Evolutionary conservation across 1,284 basidiomycete genomes (phyloP), one percentile per base, ranked within the genome.

Genomic region (Malassezia restricta): DNA sequence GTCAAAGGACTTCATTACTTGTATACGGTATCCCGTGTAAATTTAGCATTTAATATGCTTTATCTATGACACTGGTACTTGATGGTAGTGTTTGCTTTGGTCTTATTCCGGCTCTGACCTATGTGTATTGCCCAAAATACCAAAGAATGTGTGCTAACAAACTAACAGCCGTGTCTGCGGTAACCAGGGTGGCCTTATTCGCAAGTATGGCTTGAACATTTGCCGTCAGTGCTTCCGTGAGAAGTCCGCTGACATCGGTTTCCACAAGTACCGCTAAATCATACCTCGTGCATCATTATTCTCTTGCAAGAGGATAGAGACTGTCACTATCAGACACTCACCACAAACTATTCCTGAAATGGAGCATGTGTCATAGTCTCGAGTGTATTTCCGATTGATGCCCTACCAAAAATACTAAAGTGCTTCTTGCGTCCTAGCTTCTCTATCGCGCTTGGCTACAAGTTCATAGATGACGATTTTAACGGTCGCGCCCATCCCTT

Each of bases 171-270:
- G 69, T 43, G 66, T 70, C 51, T 71, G 68, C 63, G 68, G 57
- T 49, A 72, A 72, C 67, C 58, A 64, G 54, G 65, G 66, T 46
- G 69, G 69, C 65, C 61, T 72, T 58, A 65, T 72, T 63, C 68
- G 68, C 59, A 70, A 72, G 64, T 70, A 70, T 65, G 64, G 68
- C 56, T 60, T 70, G 53, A 59, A 69, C 65, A 70, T 70, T 62
- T 68, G 68, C 65, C 68, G 69, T 60, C 69, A 72, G 61, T 70
- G 68, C 66, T 72, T 72, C 68, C 63, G 69, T 41, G 69, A 72
- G 64, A 69, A 69, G 63, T 61, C 69, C 41, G 56, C 64, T 52
- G 61, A 64, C 59, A 72, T 72, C 54, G 69, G 69, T 44, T 72
- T 72, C 61, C 54, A 58, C 57, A 72, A 72, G 53, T 55, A 33